Percentiles rank a stretch among this genome's conserved stretches.
Evolutionary conservation across 2,329 filamentous ascomycete species (phyloP).

Genomic region (Emmonsia crescens): DNA sequence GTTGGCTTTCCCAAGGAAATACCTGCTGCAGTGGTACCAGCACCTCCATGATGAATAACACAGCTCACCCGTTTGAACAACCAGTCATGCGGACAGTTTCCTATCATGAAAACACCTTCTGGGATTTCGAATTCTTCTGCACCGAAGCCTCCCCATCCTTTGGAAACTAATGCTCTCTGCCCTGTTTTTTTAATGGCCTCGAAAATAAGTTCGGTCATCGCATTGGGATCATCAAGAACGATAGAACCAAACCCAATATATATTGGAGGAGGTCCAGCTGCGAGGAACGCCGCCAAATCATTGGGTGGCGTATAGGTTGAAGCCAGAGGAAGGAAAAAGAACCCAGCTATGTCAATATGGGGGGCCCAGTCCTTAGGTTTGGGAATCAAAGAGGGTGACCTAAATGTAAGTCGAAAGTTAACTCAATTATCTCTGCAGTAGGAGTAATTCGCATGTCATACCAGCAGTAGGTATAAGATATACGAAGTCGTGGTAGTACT

Average conservation of each 20-base stretch:
- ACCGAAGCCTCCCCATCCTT: conserved; percentile 80
- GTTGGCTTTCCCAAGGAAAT: conserved; percentile 71
- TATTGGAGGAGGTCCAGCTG: conserved; percentile 58
- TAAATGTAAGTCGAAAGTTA: conserved; percentile 11
- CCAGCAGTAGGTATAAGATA: conserved; percentile 91
- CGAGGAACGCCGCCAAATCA: conserved; percentile 56
- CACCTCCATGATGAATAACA: conserved; percentile 80
- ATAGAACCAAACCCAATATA: conserved; percentile 81
- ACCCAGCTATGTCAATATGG: conserved; percentile 63
- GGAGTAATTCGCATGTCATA: conserved; percentile 15
- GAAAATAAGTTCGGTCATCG: conserved; percentile 60
- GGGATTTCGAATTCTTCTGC: conserved; percentile 60
- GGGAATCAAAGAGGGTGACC: conserved; percentile 64
- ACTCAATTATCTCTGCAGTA: background rate
- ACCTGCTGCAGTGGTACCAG: conserved; percentile 79
- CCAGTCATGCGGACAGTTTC: conserved; percentile 83
- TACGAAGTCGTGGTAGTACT: conserved; percentile 59
- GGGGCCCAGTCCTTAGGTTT: conserved; percentile 67
- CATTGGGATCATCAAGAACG: conserved; percentile 64
- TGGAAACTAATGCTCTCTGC: conserved; percentile 69
- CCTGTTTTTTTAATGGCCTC: conserved; percentile 56
- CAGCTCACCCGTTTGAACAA: conserved; percentile 69
- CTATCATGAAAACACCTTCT: conserved; percentile 69
- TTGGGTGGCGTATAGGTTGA: conserved; percentile 55
- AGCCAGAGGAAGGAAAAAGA: conserved; percentile 62